Evolutionary conservation across 2,329 filamentous ascomycete species (phyloP).

Genomic region (Eutypa lata): DNA sequence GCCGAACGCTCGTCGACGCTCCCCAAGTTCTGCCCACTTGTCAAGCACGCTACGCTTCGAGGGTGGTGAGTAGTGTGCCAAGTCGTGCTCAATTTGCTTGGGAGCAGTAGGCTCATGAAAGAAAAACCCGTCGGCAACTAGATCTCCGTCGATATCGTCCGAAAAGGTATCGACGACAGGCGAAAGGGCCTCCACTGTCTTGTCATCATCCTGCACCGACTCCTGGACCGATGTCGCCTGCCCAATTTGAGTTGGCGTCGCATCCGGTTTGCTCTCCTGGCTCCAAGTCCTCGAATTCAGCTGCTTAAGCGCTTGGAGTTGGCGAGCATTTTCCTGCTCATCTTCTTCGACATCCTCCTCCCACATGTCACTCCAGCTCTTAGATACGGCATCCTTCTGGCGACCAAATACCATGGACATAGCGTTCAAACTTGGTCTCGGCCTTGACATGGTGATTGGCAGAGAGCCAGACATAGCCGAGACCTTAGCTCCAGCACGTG

Average conservation of each 20-base stretch:
- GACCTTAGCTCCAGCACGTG: conserved; percentile 48
- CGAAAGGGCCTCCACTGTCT: conserved; percentile 31
- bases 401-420: conserved; percentile 79
- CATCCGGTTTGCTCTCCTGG: conserved; percentile 62
- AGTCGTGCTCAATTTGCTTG: conserved; percentile 31
- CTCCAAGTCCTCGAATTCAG: conserved; percentile 77
- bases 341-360: conserved; percentile 84
- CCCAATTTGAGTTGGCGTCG: conserved; percentile 29
- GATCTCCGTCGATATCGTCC: conserved; percentile 59
- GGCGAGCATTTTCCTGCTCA: conserved; percentile 61
- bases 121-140: conserved; percentile 68
- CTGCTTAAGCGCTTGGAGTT: conserved; percentile 58
- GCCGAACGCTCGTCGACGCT: conserved; percentile 69
- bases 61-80: conserved; percentile 60
- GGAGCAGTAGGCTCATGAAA: conserved; percentile 61
- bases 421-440: conserved; percentile 63
- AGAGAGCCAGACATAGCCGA: conserved; percentile 66
- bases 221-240: conserved; percentile 42
- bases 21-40: conserved; percentile 87
- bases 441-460: conserved; percentile 76
- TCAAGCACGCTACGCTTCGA: conserved; percentile 64
- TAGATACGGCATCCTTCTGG: conserved; percentile 76
- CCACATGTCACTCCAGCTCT: conserved; percentile 99
- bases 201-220: conserved; percentile 39
- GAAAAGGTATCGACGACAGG: conserved; percentile 34